Evolutionary conservation across 2,329 filamentous ascomycete species (phyloP).

Genomic region (Knufia petricola): DNA sequence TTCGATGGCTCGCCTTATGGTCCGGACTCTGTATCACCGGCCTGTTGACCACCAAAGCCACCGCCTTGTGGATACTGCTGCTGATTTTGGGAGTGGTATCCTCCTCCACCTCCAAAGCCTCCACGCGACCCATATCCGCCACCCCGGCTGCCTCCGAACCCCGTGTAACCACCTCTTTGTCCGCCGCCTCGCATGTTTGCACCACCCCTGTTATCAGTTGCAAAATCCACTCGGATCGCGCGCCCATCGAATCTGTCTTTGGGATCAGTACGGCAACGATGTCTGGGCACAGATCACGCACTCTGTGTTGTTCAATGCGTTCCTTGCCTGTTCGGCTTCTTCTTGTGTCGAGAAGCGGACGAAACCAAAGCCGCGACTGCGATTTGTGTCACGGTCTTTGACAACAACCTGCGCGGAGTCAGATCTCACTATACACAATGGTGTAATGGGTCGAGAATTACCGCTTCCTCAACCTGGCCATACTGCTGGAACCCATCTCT

Average conservation of each 20-base stretch:
- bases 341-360: constrained; percentile 61
- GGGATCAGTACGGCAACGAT: constrained; percentile 16
- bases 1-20: constrained; percentile 5
- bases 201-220: constrained; percentile 65
- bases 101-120: not conserved
- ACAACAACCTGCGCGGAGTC: constrained; percentile 65
- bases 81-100: not conserved
- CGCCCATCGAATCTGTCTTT: constrained; percentile 78
- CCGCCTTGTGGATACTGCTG: constrained; percentile 4
- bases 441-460: constrained; percentile 41
- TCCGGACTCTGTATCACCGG: not conserved
- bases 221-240: constrained; percentile 89
- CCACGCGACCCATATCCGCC: constrained; percentile 21
- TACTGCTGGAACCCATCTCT: constrained; percentile 89
- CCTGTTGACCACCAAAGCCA: constrained; percentile 1
- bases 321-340: constrained; percentile 36
- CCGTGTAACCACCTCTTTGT: constrained; percentile 15
- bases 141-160: constrained; percentile 27
- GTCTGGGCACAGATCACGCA: constrained; percentile 40
- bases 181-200: constrained; percentile 40
- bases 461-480: constrained; percentile 85
- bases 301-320: constrained; percentile 51
- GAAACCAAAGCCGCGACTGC: constrained; percentile 95
- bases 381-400: constrained; percentile 92
- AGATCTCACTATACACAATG: constrained; percentile 12